phyloP scores from a whole-genome alignment of 2,329 filamentous ascomycete genomes.

The Blastomyces silverae region DNA sequence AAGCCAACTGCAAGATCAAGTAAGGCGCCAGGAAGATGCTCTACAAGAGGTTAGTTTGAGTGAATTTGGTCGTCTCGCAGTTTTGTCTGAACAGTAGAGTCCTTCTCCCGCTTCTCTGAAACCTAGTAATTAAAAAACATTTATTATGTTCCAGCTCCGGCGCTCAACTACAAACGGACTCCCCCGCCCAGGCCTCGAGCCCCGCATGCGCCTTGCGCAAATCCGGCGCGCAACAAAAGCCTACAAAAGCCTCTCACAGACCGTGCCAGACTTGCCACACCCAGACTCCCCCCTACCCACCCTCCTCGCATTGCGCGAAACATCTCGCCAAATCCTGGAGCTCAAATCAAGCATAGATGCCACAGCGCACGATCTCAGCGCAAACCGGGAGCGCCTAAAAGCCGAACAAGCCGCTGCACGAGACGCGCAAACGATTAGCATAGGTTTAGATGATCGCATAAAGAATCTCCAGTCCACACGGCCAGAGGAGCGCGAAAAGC shows the following conservation, averaged over 20 bases:
- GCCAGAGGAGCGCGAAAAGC: slow-evolving; percentile 41
- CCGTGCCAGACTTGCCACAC: slow-evolving; percentile 58
- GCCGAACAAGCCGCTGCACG: slow-evolving; percentile 43
- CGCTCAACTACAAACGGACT: slow-evolving; percentile 22
- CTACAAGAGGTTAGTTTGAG: slow-evolving; percentile 39
- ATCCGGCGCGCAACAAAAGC: slow-evolving; percentile 54
- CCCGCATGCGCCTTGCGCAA: slow-evolving; percentile 39
- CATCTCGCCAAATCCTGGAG: slow-evolving; percentile 57
- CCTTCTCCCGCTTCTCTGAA: background rate
- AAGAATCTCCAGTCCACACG: slow-evolving; percentile 40
- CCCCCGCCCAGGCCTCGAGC: slow-evolving; percentile 27
- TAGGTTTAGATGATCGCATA: slow-evolving; percentile 53
- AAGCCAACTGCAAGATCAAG: slow-evolving; percentile 55
- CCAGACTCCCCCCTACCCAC: slow-evolving; percentile 63
- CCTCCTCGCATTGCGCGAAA: slow-evolving; percentile 62
- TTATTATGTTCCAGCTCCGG: slow-evolving; percentile 5
- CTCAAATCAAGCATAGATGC: slow-evolving; percentile 53
- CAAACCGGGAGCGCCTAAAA: slow-evolving; percentile 37
- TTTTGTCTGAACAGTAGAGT: background rate
- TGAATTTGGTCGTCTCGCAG: background rate
- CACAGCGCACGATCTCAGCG: slow-evolving; percentile 37
- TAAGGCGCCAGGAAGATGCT: slow-evolving; percentile 43
- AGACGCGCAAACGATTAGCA: slow-evolving; percentile 44
- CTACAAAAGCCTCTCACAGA: slow-evolving; percentile 57
- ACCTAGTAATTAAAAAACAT: background rate